Evolutionary conservation across 2,329 filamentous ascomycete species (phyloP).

Genomic region (Epichloe coenophiala): DNA sequence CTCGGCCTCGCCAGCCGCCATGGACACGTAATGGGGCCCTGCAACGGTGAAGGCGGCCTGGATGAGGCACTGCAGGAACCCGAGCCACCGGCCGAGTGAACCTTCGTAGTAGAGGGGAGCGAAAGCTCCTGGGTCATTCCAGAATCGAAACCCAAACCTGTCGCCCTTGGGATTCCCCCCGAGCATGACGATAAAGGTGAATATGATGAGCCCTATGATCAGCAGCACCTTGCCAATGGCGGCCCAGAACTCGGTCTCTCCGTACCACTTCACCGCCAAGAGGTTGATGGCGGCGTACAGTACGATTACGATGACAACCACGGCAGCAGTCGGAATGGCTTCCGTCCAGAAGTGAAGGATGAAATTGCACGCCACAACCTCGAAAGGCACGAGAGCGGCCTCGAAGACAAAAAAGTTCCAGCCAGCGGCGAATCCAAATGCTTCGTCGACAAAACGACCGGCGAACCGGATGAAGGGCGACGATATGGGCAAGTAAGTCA

Average conservation of each 20-base stretch:
- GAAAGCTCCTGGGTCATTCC: conserved; percentile 57
- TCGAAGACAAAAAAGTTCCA: conserved; percentile 67
- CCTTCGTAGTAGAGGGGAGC: conserved; percentile 50
- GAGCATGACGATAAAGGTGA: conserved; percentile 73
- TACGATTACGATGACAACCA: conserved; percentile 41
- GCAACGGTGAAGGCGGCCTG: conserved; percentile 55
- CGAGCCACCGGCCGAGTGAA: conserved; percentile 56
- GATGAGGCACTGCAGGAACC: conserved; percentile 64
- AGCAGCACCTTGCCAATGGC: conserved; percentile 60
- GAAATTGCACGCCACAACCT: conserved; percentile 51
- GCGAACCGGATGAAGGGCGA: conserved; percentile 70
- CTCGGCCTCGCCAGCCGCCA: conserved; percentile 58
- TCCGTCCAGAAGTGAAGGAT: conserved; percentile 52
- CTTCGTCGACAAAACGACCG: conserved; percentile 61
- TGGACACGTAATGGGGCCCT: conserved; percentile 54
- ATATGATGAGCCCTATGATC: conserved; percentile 56
- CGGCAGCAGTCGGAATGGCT: conserved; percentile 41
- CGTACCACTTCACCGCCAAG: conserved; percentile 61
- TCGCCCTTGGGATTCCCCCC: conserved; percentile 71
- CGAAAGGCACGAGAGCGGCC: conserved; percentile 53
- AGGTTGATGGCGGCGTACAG: conserved; percentile 49
- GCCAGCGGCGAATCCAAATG: conserved; percentile 58
- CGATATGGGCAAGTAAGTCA: conserved; percentile 62
- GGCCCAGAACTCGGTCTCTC: conserved; percentile 65
- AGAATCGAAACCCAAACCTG: conserved; percentile 57